A percentile compares a stretch with the other conserved stretches of the same genome.
These are phyloP conservation scores for Aspergillus chevalieri DNA, from an alignment of 2,329 filamentous ascomycete species.

Conservation along the genomic window DNA sequence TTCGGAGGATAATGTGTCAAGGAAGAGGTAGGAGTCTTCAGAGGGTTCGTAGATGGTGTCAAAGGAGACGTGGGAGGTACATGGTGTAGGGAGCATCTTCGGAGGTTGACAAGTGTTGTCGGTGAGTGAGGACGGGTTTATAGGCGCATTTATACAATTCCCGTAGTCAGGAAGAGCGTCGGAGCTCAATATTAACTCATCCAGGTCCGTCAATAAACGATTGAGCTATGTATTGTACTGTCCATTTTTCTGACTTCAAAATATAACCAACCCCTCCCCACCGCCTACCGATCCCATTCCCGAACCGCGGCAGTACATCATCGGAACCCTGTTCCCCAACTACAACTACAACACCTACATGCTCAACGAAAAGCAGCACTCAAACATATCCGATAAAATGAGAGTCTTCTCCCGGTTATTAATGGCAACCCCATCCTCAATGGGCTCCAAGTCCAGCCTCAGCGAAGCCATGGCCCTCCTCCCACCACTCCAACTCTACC, in stretches of 20 bases:
- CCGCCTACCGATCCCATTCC: constrained; percentile 14
- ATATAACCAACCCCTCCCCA: constrained; percentile 8
- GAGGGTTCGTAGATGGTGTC: constrained; percentile 88
- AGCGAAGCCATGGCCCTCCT: constrained; percentile 61
- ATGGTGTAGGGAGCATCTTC: constrained; percentile 83
- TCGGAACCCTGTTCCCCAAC: neutral
- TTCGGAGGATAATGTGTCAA: constrained; percentile 77
- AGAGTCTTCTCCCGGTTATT: constrained; percentile 30
- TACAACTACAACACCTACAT: neutral
- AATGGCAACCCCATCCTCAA: constrained; percentile 35
- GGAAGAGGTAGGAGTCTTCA: constrained; percentile 89
- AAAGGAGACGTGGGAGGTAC: constrained; percentile 85
- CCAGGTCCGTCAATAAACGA: too few relatives aligned
- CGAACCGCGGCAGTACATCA: constrained; percentile 7
- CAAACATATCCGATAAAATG: constrained; percentile 22
- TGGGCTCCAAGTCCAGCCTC: constrained; percentile 37
- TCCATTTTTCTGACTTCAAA: too few relatives aligned
- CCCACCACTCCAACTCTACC: constrained; percentile 82
- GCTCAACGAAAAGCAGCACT: neutral
- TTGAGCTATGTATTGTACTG: too few relatives aligned
- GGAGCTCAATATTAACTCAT: too few relatives aligned
- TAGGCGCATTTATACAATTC: neutral
- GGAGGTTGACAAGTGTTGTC: neutral
- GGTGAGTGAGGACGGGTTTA: neutral
- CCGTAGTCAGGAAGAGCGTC: too few relatives aligned